Evolutionary conservation across 2,329 filamentous ascomycete species (phyloP), one percentile per base, ranked within the genome.

Genomic region (Ophiocordyceps robertsii): DNA sequence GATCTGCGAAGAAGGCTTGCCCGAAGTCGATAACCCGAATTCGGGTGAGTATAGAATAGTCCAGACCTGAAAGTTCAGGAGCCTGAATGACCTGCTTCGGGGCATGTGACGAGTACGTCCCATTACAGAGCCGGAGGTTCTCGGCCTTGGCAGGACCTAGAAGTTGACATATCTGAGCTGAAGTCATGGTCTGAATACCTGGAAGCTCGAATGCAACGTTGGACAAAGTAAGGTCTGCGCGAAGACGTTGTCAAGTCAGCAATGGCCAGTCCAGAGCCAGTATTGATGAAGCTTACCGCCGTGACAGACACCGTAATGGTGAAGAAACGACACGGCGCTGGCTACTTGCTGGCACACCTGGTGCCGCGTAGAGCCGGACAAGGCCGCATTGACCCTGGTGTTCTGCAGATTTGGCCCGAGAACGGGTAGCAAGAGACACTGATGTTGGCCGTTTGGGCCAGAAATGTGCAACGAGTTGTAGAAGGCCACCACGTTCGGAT

Each of bases 291-390:
- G 35, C 39, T 43, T 14, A 46, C 40, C 45, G 12, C 42, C 42
- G 37, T 46, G 42, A 30, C 45, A 46, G 19, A 46, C 29, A 16
- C 40, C 42, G 24, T 43, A 32, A 16, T 39, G 40, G 41, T 46
- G 45, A 12, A 46, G 40, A 19, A 43, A 44, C 16, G 42, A 33
- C 37, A 43, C 36, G 19, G 45, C 42, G 21, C 45, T 41, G 30
- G 45, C 45, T 39, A 46, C 29, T 27, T 46, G 40, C 37, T 39
- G 42, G 38, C 45, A 44, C 6, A 44, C 29, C 27, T 36, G 29
- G 14, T 45, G 38, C 36, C 44, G 41, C 33, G 33, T 41, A 17
- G 14, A 24, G 16, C 27, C 10, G 29, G 43, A 41, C 17, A 44
- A 13, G 6, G 39, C 38, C n/a, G 17, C 13, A 11, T 13, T 7